phyloP scores from a whole-genome alignment of 176 grass and related monocot genomes.

The Bothriochloa decipiens region DNA sequence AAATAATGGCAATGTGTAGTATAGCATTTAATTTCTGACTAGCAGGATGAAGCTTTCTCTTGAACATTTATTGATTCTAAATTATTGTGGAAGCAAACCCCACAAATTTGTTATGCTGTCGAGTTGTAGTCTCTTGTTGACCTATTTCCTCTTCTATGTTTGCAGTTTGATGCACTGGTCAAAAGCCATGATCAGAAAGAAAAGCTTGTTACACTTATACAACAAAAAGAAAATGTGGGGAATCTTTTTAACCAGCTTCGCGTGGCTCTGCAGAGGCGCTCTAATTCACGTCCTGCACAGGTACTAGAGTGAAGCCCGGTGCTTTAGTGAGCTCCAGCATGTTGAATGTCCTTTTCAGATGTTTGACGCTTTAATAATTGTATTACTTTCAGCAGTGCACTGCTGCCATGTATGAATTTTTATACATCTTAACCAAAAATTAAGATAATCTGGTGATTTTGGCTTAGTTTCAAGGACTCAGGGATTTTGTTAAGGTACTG shows the following conservation, averaged over 20 bases:
- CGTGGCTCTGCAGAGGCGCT: slow-evolving; percentile 75
- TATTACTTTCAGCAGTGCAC: slow-evolving; percentile 16
- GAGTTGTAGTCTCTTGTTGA: background rate
- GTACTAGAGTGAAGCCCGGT: slow-evolving; percentile 47
- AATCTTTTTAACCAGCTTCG: slow-evolving; percentile 96
- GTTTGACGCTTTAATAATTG: slow-evolving; percentile 1
- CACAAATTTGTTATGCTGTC: slow-evolving; percentile 26
- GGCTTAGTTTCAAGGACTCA: background rate
- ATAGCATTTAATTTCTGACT: slow-evolving; percentile 24
- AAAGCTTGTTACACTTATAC: slow-evolving; percentile 77
- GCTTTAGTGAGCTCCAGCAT: slow-evolving; percentile 31
- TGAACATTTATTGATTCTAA: slow-evolving; percentile 17
- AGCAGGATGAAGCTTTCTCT: slow-evolving; percentile 22
- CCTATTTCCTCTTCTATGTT: slow-evolving; percentile 29
- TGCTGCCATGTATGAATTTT: slow-evolving; percentile 7
- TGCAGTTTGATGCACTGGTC: slow-evolving; percentile 84
- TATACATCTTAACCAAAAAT: slow-evolving; percentile 19
- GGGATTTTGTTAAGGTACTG: slow-evolving; percentile 4
- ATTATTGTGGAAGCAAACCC: slow-evolving; percentile 27
- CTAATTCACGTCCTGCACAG: slow-evolving; percentile 85
- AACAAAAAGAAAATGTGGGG: slow-evolving; percentile 95
- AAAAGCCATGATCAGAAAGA: slow-evolving; percentile 67
- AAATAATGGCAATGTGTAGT: background rate
- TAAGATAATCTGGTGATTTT: slow-evolving; percentile 35
- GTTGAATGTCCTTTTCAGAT: background rate